phyloP scores from a whole-genome alignment of 345 rosid genomes.

The Excoecaria cochinchinensis region DNA sequence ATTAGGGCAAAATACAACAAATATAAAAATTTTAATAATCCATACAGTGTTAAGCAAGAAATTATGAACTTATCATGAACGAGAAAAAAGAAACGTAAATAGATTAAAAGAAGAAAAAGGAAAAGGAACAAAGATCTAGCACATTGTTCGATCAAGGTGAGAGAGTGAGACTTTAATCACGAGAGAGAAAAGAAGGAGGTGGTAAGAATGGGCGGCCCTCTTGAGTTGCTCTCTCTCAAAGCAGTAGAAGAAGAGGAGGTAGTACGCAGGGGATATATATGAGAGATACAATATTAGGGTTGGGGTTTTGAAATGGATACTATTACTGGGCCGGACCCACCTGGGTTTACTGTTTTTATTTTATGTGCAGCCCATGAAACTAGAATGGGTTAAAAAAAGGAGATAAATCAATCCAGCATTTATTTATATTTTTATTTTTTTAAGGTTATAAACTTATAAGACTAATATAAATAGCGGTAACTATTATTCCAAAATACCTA shows the following conservation, averaged over 20 bases:
- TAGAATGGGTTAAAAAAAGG: no score
- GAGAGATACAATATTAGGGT: background rate
- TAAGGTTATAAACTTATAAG: no score
- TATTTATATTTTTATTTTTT: no score
- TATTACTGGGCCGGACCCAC: background rate
- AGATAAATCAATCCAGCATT: no score
- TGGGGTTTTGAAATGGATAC: background rate
- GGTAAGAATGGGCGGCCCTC: background rate
- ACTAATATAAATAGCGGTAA: no score
- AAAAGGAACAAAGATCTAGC: background rate
- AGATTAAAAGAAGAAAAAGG: background rate
- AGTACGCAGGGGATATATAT: background rate
- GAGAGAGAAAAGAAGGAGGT: background rate
- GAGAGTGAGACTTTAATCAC: background rate
- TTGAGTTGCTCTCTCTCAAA: background rate
- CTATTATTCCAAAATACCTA: no score
- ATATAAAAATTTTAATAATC: background rate
- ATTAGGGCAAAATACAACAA: no score
- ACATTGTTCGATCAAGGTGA: no score
- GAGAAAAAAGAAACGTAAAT: background rate
- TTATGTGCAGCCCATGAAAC: no score
- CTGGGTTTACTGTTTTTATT: no score
- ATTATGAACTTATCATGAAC: background rate
- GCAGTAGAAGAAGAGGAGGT: background rate
- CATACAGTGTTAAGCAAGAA: background rate